Conservation (phyloP, 2,329 filamentous ascomycete species). For the Aspergillus fructus region DNA sequence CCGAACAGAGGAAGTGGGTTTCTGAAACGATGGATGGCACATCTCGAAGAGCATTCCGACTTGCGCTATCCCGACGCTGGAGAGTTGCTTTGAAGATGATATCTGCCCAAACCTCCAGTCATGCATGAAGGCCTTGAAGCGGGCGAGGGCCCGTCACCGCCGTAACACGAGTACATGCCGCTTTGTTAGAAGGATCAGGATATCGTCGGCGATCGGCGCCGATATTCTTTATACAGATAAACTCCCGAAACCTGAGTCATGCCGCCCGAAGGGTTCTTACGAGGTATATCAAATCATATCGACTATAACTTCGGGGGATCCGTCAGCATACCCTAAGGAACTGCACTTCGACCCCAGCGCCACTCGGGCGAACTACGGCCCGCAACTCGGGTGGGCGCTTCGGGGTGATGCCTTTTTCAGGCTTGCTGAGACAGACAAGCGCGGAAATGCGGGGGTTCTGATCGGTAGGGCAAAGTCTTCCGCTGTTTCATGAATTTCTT, state of each 20-base stretch:
- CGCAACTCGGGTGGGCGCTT: not conserved
- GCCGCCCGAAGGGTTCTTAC: not conserved
- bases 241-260: not conserved
- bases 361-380: too few species aligned
- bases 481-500: not conserved
- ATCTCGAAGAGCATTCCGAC: constrained; percentile 85
- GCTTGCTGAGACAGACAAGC: not conserved
- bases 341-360: not conserved
- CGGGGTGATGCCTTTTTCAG: not conserved
- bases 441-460: not conserved
- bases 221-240: not conserved
- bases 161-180: not conserved
- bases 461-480: not conserved
- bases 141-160: not conserved
- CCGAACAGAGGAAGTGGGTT: constrained; percentile 73
- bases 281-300: not conserved
- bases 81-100: constrained; percentile 31
- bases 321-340: not conserved
- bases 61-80: constrained; percentile 75
- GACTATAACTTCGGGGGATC: not conserved
- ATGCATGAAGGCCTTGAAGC: not conserved
- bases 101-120: not conserved
- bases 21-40: constrained; percentile 86
- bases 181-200: not conserved
- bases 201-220: not conserved